A percentile compares a stretch with the other conserved stretches of the same genome.
Evolutionary conservation across 2,329 filamentous ascomycete species (phyloP).

Genomic region (Chaetomium olivaceum): DNA sequence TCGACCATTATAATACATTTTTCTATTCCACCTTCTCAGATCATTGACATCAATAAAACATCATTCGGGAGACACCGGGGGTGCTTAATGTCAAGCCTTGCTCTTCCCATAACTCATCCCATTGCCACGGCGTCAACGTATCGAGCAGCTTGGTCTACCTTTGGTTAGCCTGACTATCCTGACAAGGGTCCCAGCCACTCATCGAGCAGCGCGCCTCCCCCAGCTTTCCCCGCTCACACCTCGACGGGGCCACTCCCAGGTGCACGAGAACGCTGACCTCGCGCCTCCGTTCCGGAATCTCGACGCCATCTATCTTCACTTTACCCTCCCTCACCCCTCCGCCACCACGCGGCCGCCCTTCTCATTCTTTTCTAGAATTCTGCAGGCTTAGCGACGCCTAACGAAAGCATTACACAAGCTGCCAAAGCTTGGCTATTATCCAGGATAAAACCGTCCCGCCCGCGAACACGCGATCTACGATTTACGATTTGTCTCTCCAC

Average conservation of each 20-base stretch:
- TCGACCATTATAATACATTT: neutral
- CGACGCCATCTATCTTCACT: conserved; percentile 26
- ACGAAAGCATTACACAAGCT: conserved; percentile 12
- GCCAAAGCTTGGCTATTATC: neutral
- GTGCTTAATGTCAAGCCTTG: conserved; percentile 14
- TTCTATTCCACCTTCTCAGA: neutral
- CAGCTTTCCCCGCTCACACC: conserved; percentile 34
- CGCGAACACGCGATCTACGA: conserved; percentile 22
- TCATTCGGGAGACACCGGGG: conserved; percentile 6
- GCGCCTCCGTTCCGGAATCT: conserved; percentile 31
- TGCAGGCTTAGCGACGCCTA: conserved; percentile 23
- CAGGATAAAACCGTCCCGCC: conserved; percentile 7
- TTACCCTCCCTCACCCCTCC: conserved; percentile 19
- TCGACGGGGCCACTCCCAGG: conserved; percentile 18
- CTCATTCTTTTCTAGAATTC: conserved; percentile 3
- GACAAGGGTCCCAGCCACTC: conserved; percentile 33
- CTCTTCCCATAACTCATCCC: neutral
- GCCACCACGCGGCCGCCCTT: conserved; percentile 12
- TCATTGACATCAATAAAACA: neutral
- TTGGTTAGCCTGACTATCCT: conserved; percentile 27
- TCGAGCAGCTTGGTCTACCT: conserved; percentile 24
- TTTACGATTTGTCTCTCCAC: conserved; percentile 15
- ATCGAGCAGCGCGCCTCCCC: conserved; percentile 32
- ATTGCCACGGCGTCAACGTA: conserved; percentile 30
- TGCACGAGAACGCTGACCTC: conserved; percentile 27